Evolutionary conservation across 768 basidiomycete genomes (phyloP).

Genomic region (Pleurotus sapidus): DNA sequence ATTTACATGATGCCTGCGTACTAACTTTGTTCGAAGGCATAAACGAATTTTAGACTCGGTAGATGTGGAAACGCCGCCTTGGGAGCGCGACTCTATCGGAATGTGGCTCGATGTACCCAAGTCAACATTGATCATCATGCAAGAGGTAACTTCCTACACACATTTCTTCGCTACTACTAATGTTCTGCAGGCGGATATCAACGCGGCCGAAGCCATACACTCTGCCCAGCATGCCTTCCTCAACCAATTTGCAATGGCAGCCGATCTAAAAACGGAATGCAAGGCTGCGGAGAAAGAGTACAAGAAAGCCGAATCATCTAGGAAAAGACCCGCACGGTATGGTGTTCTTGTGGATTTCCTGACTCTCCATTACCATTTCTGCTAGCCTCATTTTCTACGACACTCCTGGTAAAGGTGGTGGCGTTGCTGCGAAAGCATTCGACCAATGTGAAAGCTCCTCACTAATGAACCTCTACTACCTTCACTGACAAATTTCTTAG

Average conservation of each 20-base stretch:
- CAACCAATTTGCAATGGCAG: slow-evolving; percentile 67
- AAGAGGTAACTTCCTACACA: slow-evolving; percentile 21
- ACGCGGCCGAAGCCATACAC: slow-evolving; percentile 80
- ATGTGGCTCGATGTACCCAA: slow-evolving; percentile 77
- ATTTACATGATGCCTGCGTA: neutral
- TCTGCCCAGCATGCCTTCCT: slow-evolving; percentile 82
- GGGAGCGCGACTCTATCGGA: slow-evolving; percentile 70
- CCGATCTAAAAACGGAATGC: slow-evolving; percentile 80
- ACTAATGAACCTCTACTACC: neutral
- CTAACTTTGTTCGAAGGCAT: slow-evolving; percentile 34
- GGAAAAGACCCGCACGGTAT: slow-evolving; percentile 72
- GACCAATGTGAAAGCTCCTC: slow-evolving; percentile 58
- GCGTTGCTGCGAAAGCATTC: slow-evolving; percentile 75
- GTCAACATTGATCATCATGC: slow-evolving; percentile 48
- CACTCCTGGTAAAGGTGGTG: slow-evolving; percentile 62
- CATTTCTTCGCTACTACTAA: slow-evolving; percentile 34
- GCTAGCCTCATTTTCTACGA: slow-evolving; percentile 82
- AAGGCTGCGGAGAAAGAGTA: slow-evolving; percentile 77
- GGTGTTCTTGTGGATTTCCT: neutral
- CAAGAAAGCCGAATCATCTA: slow-evolving; percentile 41
- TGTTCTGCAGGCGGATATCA: slow-evolving; percentile 44
- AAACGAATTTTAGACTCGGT: slow-evolving; percentile 71
- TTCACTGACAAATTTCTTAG: slow-evolving; percentile 24
- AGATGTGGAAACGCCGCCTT: slow-evolving; percentile 75
- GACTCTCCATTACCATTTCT: neutral